Evolutionary conservation across 768 basidiomycete species (phyloP).

Genomic region (Holtermannia corniformis): DNA sequence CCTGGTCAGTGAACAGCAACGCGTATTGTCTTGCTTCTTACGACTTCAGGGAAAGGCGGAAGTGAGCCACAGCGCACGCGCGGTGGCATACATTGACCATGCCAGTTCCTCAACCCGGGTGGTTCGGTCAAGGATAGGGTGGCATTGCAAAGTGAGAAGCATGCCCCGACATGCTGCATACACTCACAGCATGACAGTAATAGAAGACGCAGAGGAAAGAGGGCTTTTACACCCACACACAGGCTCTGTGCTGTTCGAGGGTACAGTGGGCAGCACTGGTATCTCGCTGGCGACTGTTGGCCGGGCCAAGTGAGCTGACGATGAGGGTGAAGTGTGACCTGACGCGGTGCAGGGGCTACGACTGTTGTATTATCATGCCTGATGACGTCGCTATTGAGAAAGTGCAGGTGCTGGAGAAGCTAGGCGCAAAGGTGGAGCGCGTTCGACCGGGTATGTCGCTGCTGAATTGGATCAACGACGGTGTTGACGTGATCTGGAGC

Average conservation of each 20-base stretch:
- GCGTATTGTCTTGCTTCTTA: not conserved
- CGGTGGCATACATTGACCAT: not conserved
- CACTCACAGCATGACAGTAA: constrained; percentile 55
- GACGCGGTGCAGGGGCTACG: constrained; percentile 61
- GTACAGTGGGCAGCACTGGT: constrained; percentile 65
- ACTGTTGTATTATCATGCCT: constrained; percentile 54
- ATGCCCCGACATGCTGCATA: not conserved
- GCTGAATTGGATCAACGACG: not conserved
- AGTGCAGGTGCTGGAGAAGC: constrained; percentile 64
- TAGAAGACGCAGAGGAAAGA: constrained; percentile 78
- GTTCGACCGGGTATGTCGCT: constrained; percentile 33
- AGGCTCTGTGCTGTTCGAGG: constrained; percentile 89
- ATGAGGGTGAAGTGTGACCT: constrained; percentile 1
- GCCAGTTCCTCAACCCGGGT: constrained; percentile 87
- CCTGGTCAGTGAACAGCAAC: constrained; percentile 44
- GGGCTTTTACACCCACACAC: constrained; percentile 77
- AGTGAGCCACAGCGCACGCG: constrained; percentile 44
- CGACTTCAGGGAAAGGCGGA: constrained; percentile 71
- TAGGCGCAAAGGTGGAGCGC: constrained; percentile 81
- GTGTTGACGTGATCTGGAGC: constrained; percentile 41
- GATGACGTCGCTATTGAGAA: constrained; percentile 69
- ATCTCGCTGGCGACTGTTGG: constrained; percentile 94
- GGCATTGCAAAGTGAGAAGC: constrained; percentile 66
- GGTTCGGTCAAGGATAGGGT: constrained; percentile 97
- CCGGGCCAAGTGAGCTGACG: constrained; percentile 58